Base-by-base conservation (phyloP, 2,329 filamentous ascomycete genomes). In the Nemania abortiva region DNA sequence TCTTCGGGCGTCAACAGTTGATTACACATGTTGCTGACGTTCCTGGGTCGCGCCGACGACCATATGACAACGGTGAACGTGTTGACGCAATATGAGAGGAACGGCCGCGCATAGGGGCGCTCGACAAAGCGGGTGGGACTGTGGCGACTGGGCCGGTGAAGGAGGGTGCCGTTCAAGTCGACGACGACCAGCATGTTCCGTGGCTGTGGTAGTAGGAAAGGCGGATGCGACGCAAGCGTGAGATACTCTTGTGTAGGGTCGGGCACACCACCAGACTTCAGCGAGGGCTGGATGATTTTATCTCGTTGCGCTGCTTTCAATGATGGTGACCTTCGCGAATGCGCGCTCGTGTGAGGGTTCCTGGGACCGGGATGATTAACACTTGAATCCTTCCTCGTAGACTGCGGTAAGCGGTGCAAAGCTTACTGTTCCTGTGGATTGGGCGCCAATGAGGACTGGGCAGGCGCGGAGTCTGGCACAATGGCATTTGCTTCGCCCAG, bases 151-250 rank as follows among this genome's bases (percentile, higher is more conserved):
- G 89, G 90, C 5, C 96, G 91, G 81, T 88, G 86, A 42, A 98
- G 87, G 0, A 99, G 86, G 0, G 95, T 98, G 70, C 96, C 96
- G 79, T 98, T 99, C 45, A 99, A 88, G 81, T 99, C 96, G 70
- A 98, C 88, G 55, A 98, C 88, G 59, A 99, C 85, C 24, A 99
- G 89, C 39, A 97, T 86, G 18, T 87, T 87, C 49, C 88, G 88
- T 1, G 90, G 87, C 0, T 79, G 59, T 0, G 79, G 47, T 3
- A 87, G 80, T 18, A 73, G 72, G 31, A 78, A 74, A 0, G 88
- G 84, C 0, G 81, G 74, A 15, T 81, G 73, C 4, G 81, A 77
- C 1, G 91, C 84, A 61, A 85, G 84, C 3, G 77, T 63, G n/a
- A 93, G 82, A 80, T 97, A 97, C 55, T 80, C 76, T 0, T 80